Evolutionary conservation across 371 early-diverging fungal species (phyloP).

Genomic region (Cladochytrium tenue): DNA sequence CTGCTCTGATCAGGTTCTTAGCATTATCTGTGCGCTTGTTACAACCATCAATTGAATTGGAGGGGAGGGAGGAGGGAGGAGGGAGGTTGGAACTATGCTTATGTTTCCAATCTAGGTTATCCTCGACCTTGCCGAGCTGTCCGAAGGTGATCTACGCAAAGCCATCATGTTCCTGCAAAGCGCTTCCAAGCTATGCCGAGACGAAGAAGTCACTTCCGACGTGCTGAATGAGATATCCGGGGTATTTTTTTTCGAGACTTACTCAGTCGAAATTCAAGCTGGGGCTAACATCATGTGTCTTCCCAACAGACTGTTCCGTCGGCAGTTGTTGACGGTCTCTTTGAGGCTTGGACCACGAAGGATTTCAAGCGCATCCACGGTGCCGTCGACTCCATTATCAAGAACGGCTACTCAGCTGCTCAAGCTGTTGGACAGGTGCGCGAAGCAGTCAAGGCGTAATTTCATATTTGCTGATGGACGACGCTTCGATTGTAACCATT

Average conservation of each 20-base stretch:
- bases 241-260: conserved; percentile 38
- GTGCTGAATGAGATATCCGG: conserved; percentile 84
- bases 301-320: conserved; percentile 59
- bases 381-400: conserved; percentile 56
- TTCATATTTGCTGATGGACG: no score
- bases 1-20: no score
- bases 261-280: no score
- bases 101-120: conserved; percentile 60
- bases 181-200: conserved; percentile 65
- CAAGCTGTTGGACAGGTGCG: conserved; percentile 70
- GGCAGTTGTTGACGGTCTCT: conserved; percentile 55
- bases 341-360: conserved; percentile 50
- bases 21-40: no score
- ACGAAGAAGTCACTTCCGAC: conserved; percentile 51
- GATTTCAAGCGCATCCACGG: conserved; percentile 43
- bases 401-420: conserved; percentile 75
- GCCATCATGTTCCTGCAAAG: conserved; percentile 92
- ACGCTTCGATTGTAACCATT: no score
- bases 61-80: no score
- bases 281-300: no score
- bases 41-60: no score
- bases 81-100: no score
- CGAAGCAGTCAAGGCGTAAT: no score
- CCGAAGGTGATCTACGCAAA: conserved; percentile 90
- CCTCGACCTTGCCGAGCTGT: conserved; percentile 69